Conservation (phyloP, 441 rosid genomes). For the Viola pubescens region DNA sequence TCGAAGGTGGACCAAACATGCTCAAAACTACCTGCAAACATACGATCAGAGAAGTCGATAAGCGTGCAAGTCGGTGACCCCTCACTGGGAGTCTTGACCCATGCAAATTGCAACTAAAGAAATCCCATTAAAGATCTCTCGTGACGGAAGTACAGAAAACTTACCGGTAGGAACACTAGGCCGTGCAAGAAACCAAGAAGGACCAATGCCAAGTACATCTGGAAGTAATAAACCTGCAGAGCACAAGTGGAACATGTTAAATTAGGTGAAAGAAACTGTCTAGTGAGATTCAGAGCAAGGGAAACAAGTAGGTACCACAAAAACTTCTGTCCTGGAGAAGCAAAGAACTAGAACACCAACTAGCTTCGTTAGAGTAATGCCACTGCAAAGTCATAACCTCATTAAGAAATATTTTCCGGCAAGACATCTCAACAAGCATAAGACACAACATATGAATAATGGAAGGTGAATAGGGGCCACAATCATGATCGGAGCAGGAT, state of each 20-base stretch:
- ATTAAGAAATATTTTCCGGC: no score
- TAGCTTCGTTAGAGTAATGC: slow-evolving; percentile 91
- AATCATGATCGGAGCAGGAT: no score
- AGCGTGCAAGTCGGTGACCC: background rate
- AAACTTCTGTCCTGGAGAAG: slow-evolving; percentile 93
- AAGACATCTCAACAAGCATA: no score
- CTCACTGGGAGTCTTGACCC: background rate
- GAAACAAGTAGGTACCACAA: slow-evolving; percentile 55
- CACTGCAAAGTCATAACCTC: slow-evolving; percentile 39
- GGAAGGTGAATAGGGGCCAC: no score
- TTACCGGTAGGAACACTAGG: slow-evolving; percentile 87
- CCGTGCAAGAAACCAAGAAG: slow-evolving; percentile 96
- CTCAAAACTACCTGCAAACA: slow-evolving; percentile 74
- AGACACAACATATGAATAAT: no score
- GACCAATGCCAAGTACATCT: slow-evolving; percentile 92
- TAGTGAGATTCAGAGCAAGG: slow-evolving; percentile 1
- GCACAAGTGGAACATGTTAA: slow-evolving; percentile 5
- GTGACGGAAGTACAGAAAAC: slow-evolving; percentile 13
- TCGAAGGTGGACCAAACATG: slow-evolving; percentile 90
- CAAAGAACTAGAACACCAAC: slow-evolving; percentile 94
- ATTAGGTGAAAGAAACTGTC: background rate
- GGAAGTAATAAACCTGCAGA: slow-evolving; percentile 86
- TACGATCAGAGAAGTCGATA: background rate
- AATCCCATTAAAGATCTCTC: background rate
- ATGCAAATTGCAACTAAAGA: background rate